phyloP scores from a whole-genome alignment of 371 early-diverging fungal species.

The Phascolomyces articulosus region DNA sequence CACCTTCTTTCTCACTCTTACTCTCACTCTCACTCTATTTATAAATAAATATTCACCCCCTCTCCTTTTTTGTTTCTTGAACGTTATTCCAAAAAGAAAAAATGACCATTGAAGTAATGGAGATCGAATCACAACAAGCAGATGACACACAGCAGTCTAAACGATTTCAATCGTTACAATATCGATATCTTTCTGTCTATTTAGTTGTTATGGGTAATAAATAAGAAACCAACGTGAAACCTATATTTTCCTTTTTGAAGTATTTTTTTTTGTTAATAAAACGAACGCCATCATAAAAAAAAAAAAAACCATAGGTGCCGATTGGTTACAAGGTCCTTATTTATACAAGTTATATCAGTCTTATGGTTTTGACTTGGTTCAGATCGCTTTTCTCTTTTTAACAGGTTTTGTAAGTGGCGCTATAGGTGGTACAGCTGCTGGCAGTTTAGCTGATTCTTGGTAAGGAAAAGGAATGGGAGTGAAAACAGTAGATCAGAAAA shows the following conservation, averaged over 20 bases:
- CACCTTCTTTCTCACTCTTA: too few relatives aligned
- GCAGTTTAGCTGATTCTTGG: conserved; percentile 76
- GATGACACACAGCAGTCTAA: background rate
- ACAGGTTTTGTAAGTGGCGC: conserved; percentile 78
- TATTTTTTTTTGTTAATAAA: background rate
- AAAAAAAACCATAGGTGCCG: conserved; percentile 49
- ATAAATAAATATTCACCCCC: too few relatives aligned
- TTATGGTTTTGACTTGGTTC: conserved; percentile 57
- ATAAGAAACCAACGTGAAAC: background rate
- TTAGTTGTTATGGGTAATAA: conserved; percentile 63
- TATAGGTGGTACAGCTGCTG: conserved; percentile 73
- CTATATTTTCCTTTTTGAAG: background rate
- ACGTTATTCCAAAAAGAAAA: background rate
- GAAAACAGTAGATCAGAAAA: too few relatives aligned
- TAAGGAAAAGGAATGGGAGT: too few relatives aligned
- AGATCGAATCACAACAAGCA: background rate
- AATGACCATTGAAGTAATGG: conserved; percentile 14
- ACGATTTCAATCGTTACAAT: conserved; percentile 36
- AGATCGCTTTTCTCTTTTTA: conserved; percentile 73
- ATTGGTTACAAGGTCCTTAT: conserved; percentile 82
- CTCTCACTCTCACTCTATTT: too few relatives aligned
- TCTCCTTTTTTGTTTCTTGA: background rate
- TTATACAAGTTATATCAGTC: conserved; percentile 71
- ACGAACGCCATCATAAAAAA: background rate
- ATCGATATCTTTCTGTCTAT: conserved; percentile 64